Percentiles rank a stretch among this genome's conserved stretches.
Conservation (phyloP, 371 early-diverging fungal species). For the Dichotomocladium elegans region DNA sequence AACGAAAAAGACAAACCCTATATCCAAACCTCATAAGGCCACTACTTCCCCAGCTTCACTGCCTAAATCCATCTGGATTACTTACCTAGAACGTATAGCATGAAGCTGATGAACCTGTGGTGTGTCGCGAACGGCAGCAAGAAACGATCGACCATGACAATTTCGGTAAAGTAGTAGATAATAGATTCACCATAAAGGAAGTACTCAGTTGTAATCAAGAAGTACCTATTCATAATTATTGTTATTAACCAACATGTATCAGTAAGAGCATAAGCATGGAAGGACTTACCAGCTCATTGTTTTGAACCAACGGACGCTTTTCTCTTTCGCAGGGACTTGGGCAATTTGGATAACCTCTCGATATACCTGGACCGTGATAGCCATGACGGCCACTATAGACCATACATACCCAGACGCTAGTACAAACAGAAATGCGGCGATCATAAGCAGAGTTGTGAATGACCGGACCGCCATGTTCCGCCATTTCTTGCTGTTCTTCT, state of each 20-base stretch:
- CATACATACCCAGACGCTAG: conserved; percentile 77
- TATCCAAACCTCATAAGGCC: not conserved
- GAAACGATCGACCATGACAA: conserved; percentile 77
- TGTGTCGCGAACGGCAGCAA: conserved; percentile 84
- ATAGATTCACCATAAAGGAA: conserved; percentile 92
- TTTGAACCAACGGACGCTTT: conserved; percentile 88
- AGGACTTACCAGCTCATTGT: conserved; percentile 84
- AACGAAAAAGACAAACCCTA: conserved; percentile 93
- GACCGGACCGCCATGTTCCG: conserved; percentile 78
- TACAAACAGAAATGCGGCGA: conserved; percentile 74
- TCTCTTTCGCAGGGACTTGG: conserved; percentile 77
- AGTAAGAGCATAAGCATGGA: not conserved
- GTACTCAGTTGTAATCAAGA: conserved; percentile 82
- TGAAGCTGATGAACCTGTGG: conserved; percentile 92
- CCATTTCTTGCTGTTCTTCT: conserved; percentile 65
- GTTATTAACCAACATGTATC: not conserved
- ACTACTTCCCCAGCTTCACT: not conserved
- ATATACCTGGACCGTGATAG: conserved; percentile 77
- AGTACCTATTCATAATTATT: conserved; percentile 54
- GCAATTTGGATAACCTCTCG: conserved; percentile 91
- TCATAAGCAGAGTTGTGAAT: conserved; percentile 86
- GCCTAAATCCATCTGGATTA: too few species aligned
- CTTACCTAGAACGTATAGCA: conserved; percentile 78
- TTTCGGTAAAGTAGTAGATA: conserved; percentile 81
- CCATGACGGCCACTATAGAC: conserved; percentile 80